Base-by-base conservation (phyloP, 371 early-diverging fungal genomes). In the Rhizopus delemar region DNA sequence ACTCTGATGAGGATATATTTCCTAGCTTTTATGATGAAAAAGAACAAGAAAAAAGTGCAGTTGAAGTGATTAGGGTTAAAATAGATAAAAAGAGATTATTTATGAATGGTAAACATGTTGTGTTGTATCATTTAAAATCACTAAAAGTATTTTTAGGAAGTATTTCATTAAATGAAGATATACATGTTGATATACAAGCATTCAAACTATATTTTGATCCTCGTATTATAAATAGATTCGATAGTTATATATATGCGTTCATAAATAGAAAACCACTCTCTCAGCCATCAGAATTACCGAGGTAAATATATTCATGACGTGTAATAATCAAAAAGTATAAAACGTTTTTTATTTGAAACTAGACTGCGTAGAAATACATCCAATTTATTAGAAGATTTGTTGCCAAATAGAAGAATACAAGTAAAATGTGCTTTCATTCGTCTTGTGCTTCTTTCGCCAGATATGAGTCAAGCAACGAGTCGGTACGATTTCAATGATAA, bases 171-270 rank as follows among this genome's bases (percentile, higher is more conserved):
- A 69, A 75, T 7, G 70, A 73, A 32, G 83, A 85, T 38, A 69
- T 76, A 1, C 64, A 65, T 8, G 68, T 84, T 2, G 82, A 82
- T 13, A 65, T 85, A 8, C 73, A 79, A 49, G 75, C 87, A 4
- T 62, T 84, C 15, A 77, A 75, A 33, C 29, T 85, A 9, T 71
- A 75, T 34, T 8, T 86, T 12, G 83, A 86, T 64, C 61, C 83
- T 0, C 66, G 70, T 50, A 77, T 79, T 8, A 55, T 73, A 4
- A 73, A 81, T 57, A 53, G 87, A 38, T 58, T 85, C 32, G 84
- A 84, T 35, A 72, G 62, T 38, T 80, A 74, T 49, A 59, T 83
- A 13, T 28, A 71, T 51, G 74, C 71, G 15, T 28, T 81, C 1
- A 59, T 71, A 38, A 29, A 62, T n/a, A 48, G 31, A 48, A 29